Evolutionary conservation across 257 asterid genomes (phyloP), one percentile per base, ranked within the genome.

Genomic region (Solanum etuberosum): DNA sequence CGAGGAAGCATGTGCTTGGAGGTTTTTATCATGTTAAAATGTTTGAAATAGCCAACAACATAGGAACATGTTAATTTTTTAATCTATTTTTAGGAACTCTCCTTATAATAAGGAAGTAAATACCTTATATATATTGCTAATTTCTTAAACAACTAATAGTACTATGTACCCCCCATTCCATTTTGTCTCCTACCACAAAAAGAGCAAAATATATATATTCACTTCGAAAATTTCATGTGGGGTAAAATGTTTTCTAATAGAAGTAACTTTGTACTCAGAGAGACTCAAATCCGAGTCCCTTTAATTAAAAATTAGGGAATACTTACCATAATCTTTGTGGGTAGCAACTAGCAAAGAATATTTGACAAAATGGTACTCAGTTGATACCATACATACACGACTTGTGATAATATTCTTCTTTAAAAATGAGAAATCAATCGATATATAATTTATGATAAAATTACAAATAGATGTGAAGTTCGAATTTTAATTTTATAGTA

Each of bases 1-100:
- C 84, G 84, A 78, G 84, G 63, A 77, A 42, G 15, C 84, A 77
- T 77, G 84, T 77, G 84, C 84, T 77, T 77, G 63, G 84, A 40
- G 61, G 14, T 78, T 43, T 48, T 78, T 31, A 78, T 42, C 38
- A 78, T 78, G 61, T 78, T 78, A 78, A 14, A 25, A 40, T 16
- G 23, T 77, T 21, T 42, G 3, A 40, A 42, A 77, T 14, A 14
- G 61, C 63, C n/a, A 76, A n/a, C 23, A 42, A 42, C 2, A 25
- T 14, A 78, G n/a, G 84, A 73, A 7, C 5, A 42, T 43, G n/a
- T 78, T 78, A 8, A 14, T 25, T 25, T 78, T 14, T 25, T 76
- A 76, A 23, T 76, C 57, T 38, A n/a, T 14, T 76, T 76, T n/a
- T 38, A 25, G 57, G 83, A 23, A 76, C 83, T 48, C 23, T 70